A percentile compares a stretch with the other conserved stretches of the same genome.
Evolutionary conservation across 768 basidiomycete species (phyloP).

Genomic region (Fomitopsis pulvina): DNA sequence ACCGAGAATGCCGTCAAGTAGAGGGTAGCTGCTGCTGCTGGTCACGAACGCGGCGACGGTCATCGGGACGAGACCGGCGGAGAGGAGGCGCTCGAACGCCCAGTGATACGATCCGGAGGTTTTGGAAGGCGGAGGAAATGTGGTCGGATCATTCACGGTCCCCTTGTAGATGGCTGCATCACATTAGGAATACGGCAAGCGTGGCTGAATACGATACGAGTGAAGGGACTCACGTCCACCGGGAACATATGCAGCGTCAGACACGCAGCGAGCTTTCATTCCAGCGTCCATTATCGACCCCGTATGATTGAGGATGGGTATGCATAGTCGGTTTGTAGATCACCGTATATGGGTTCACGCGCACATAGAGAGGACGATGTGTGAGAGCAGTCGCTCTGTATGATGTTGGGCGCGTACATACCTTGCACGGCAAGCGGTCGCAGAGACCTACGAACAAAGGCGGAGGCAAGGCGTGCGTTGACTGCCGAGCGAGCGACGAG

Average conservation of each 20-base stretch:
- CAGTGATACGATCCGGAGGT: conserved; percentile 86
- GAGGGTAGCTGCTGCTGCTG: conserved; percentile 67
- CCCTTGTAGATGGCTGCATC: conserved; percentile 75
- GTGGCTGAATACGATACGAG: neutral
- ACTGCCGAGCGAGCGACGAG: conserved; percentile 44
- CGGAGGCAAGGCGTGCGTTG: conserved; percentile 33
- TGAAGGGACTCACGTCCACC: conserved; percentile 55
- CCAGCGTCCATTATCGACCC: no score
- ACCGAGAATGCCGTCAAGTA: conserved; percentile 86
- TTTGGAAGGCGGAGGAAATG: conserved; percentile 77
- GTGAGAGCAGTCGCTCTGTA: neutral
- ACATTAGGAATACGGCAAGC: neutral
- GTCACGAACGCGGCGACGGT: conserved; percentile 83
- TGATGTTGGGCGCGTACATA: conserved; percentile 18
- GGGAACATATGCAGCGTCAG: conserved; percentile 45
- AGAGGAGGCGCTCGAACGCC: conserved; percentile 90
- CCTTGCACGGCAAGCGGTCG: conserved; percentile 36
- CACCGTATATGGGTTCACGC: no score
- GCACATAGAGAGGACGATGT: neutral
- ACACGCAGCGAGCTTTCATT: conserved; percentile 15
- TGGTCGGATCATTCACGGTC: conserved; percentile 91
- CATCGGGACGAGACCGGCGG: conserved; percentile 82
- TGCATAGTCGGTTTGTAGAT: no score
- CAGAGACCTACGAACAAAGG: conserved; percentile 32
- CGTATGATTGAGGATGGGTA: no score